Evolutionary conservation across 176 grass and related monocot species (phyloP), one percentile per base, ranked within the genome.

Genomic region (Tillandsia fasciculata): DNA sequence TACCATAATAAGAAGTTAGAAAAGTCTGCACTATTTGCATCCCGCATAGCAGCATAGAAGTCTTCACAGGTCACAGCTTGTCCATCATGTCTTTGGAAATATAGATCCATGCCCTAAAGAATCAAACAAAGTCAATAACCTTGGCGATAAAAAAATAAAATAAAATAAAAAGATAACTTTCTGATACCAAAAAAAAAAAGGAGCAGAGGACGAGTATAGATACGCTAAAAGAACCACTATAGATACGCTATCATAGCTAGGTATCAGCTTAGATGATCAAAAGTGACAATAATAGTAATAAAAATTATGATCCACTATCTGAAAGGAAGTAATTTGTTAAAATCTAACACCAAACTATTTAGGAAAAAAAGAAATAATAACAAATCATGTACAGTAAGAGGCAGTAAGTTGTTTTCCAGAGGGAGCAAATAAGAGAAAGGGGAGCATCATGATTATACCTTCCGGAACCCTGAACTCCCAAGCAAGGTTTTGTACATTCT

Each of bases 401-500:
- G 52, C 28, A 49, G 24, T 50, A 20, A 22, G 11, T 52, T 2
- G 9, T 10, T 17, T 58, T 14, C 24, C 24, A 42, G 33, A 2
- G 12, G 48, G 17, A 63, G 63, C 58, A 17, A 65, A 51, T 17
- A 47, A 42, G 48, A 47, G 22, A 42, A 54, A 3, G 12, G 22
- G 15, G 18, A 58, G 26, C 53, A 14, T 12, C 29, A 59, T 52
- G 18, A 18, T 18, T 61, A 26, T 69, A 99, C 94, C 94, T 93
- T 99, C 54, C 84, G 77, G 67, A 99, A 99, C 11, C 94, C 89
- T 73, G 86, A 77, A 75, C 85, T 84, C 70, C 89, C 94, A 77
- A 99, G 91, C 82, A 99, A 87, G 63, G 89, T 93, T 86, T 99
- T 99, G 84, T 99, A 99, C 89, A 99, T 99, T 81, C 94, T 85